These are phyloP conservation scores for Allomyces arbusculus DNA, from an alignment of 192 early-diverging fungal genomes.

Conservation along the genomic window DNA sequence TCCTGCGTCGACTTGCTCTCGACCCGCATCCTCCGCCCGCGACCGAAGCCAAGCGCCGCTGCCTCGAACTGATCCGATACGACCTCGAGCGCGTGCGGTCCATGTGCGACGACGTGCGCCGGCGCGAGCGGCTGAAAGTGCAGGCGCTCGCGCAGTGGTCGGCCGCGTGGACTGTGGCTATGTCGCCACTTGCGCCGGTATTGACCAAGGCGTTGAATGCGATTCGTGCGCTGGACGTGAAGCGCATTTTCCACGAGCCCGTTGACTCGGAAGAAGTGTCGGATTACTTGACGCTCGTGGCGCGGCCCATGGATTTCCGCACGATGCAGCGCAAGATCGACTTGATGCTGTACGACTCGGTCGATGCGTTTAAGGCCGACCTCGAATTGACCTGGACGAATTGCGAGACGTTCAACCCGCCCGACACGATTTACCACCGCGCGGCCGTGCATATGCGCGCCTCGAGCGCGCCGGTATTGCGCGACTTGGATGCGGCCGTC, in stretches of 20 bases:
- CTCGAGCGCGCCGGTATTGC: background rate
- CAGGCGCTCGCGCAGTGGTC: constrained; percentile 30
- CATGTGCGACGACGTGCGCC: constrained; percentile 55
- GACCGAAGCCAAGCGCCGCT: constrained; percentile 39
- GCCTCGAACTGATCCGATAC: constrained; percentile 29
- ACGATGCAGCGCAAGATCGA: constrained; percentile 38
- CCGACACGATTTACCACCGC: constrained; percentile 45
- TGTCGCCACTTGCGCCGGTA: constrained; percentile 38
- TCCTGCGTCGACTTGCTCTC: constrained; percentile 85
- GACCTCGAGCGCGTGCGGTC: constrained; percentile 78
- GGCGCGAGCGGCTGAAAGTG: constrained; percentile 50
- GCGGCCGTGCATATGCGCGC: background rate
- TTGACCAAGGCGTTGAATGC: background rate
- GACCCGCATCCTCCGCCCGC: constrained; percentile 88
- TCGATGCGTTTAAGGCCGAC: constrained; percentile 46
- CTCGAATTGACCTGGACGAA: constrained; percentile 49
- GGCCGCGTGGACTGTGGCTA: constrained; percentile 38
- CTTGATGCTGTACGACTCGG: constrained; percentile 24
- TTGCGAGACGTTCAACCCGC: constrained; percentile 51
- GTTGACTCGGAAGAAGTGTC: constrained; percentile 43
- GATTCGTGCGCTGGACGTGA: constrained; percentile 31
- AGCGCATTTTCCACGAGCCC: constrained; percentile 44
- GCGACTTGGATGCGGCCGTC: background rate
- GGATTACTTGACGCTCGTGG: constrained; percentile 54
- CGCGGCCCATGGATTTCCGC: constrained; percentile 56